Conservation (phyloP, 495 filamentous ascomycete species). For the Penicillium flavigenum region DNA sequence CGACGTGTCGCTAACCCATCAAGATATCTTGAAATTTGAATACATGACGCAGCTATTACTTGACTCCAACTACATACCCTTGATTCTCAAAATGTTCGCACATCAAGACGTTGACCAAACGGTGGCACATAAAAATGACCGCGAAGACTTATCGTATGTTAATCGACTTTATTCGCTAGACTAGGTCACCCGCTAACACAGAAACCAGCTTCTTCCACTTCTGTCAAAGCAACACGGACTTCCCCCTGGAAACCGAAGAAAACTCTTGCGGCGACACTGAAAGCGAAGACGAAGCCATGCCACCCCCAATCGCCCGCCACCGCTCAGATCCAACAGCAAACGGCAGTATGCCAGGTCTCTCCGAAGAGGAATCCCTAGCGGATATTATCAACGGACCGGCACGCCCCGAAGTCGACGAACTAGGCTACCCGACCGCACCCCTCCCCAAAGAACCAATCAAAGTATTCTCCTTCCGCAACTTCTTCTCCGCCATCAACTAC, state of each 20-base stretch:
- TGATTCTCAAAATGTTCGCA: slow-evolving; percentile 89
- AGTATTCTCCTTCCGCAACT: slow-evolving; percentile 87
- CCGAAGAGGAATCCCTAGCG: slow-evolving; percentile 36
- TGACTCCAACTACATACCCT: slow-evolving; percentile 89
- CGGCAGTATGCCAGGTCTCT: slow-evolving; percentile 26
- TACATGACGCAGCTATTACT: slow-evolving; percentile 90
- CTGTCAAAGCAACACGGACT: slow-evolving; percentile 62
- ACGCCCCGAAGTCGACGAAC: slow-evolving; percentile 83
- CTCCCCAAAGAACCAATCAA: slow-evolving; percentile 79
- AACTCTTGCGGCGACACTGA: slow-evolving; percentile 32
- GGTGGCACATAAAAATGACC: slow-evolving; percentile 81
- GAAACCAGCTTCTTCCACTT: slow-evolving; percentile 77
- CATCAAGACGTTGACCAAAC: slow-evolving; percentile 87
- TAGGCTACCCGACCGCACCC: slow-evolving; percentile 67
- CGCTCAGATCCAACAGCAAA: slow-evolving; percentile 36
- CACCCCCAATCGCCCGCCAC: slow-evolving; percentile 73
- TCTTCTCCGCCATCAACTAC: slow-evolving; percentile 91
- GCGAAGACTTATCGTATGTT: slow-evolving; percentile 74
- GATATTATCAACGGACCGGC: slow-evolving; percentile 37
- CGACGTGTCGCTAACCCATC: slow-evolving; percentile 20
- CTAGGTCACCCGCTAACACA: background rate
- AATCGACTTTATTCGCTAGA: background rate
- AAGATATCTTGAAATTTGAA: slow-evolving; percentile 93
- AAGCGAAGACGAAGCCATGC: slow-evolving; percentile 71
- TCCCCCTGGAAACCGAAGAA: slow-evolving; percentile 33